A percentile compares a stretch with the other conserved stretches of the same genome.
phyloP scores from a whole-genome alignment of 306 rosid species.

The Cicer judaicum region DNA sequence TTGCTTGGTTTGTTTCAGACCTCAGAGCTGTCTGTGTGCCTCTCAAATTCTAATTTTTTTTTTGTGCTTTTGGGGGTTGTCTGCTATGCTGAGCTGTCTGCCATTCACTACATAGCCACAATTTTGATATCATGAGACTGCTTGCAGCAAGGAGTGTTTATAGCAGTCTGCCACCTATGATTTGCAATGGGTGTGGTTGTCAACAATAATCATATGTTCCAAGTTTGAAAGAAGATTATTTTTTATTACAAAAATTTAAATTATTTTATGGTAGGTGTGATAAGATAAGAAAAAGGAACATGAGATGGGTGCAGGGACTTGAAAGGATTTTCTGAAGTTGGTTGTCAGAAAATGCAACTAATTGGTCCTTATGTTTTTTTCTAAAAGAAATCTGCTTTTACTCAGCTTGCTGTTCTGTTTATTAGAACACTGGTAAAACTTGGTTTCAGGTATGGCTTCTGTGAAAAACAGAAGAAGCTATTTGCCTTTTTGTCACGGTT shows the following conservation, averaged over 20 bases:
- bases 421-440: slow-evolving; percentile 1
- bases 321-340: neutral
- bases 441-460: slow-evolving; percentile 22
- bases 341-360: neutral
- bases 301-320: slow-evolving; percentile 1
- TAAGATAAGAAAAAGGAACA: neutral
- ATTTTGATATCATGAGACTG: neutral
- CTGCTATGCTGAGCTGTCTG: too few relatives aligned
- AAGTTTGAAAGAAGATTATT: slow-evolving; percentile 10
- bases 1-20: slow-evolving; percentile 19
- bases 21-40: neutral
- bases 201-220: neutral
- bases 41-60: neutral
- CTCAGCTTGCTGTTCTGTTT: slow-evolving; percentile 20
- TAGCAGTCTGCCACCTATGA: neutral
- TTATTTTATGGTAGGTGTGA: slow-evolving; percentile 1
- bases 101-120: neutral
- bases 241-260: neutral
- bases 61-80: too few relatives aligned
- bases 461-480: slow-evolving; percentile 8
- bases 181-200: slow-evolving; percentile 5
- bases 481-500: neutral
- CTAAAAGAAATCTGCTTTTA: slow-evolving; percentile 8
- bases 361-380: neutral
- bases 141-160: slow-evolving; percentile 23